phyloP scores from a whole-genome alignment of 129 eudicot genomes.

The Tagetes erecta region DNA sequence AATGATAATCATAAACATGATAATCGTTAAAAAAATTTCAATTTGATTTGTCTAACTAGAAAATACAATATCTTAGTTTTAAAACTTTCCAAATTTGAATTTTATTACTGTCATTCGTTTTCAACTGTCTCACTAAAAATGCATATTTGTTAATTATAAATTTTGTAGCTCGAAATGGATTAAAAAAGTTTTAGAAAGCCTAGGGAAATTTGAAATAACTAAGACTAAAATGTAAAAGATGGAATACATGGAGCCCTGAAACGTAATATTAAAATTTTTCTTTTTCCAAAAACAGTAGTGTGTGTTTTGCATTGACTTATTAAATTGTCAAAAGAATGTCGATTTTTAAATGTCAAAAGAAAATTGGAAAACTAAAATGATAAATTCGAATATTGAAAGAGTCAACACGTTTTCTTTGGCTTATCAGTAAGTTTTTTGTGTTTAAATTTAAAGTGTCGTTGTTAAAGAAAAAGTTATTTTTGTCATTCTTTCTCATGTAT shows the following conservation, averaged over 20 bases:
- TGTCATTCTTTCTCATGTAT: no score
- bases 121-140: slow-evolving; percentile 2
- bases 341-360: not conserved
- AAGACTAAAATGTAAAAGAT: slow-evolving; percentile 15
- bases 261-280: slow-evolving; percentile 8
- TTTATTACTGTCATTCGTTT: not conserved
- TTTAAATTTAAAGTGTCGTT: no score
- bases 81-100: not conserved
- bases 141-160: not conserved
- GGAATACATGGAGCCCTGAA: not conserved
- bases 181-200: not conserved
- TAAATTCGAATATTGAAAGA: not conserved
- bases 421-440: not conserved
- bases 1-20: not conserved
- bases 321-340: slow-evolving; percentile 56
- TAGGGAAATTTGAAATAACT: not conserved
- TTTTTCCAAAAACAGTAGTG: slow-evolving; percentile 1
- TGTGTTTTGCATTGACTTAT: slow-evolving; percentile 50
- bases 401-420: slow-evolving; percentile 38
- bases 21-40: no score
- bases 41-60: not conserved
- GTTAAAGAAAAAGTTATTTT: no score
- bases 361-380: not conserved
- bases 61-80: not conserved
- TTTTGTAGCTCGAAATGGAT: not conserved